Conservation (phyloP, 371 early-diverging fungal genomes). For the Zopfochytrium polystomum region DNA sequence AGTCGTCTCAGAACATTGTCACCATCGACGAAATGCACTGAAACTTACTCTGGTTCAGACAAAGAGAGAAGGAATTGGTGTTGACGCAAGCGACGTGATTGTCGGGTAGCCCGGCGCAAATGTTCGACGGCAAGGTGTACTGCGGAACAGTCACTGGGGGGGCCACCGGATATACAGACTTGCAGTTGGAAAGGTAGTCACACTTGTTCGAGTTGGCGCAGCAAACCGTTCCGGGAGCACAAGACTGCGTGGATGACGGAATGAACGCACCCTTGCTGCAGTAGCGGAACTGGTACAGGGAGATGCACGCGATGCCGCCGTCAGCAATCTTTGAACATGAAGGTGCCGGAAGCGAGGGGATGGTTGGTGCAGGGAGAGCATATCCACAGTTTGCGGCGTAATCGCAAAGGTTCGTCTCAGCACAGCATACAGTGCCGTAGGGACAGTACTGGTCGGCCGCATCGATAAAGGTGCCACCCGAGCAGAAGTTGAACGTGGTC, state of each 20-base stretch:
- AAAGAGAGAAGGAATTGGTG: slow-evolving; percentile 1
- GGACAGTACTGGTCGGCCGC: slow-evolving; percentile 13
- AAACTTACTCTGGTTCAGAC: slow-evolving; percentile 9
- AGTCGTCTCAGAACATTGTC: too few relatives aligned
- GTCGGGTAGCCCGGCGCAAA: slow-evolving; percentile 10
- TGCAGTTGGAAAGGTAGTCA: slow-evolving; percentile 18
- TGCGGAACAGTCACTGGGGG: neutral
- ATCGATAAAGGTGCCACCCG: slow-evolving; percentile 4
- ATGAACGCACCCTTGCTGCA: neutral
- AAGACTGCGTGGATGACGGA: slow-evolving; percentile 5
- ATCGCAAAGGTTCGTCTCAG: slow-evolving; percentile 25
- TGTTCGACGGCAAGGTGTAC: neutral
- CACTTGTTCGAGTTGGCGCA: slow-evolving; percentile 26
- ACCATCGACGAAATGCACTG: neutral
- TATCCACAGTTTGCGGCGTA: slow-evolving; percentile 8
- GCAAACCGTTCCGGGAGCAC: slow-evolving; percentile 27
- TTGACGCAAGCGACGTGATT: slow-evolving; percentile 7
- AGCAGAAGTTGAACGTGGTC: slow-evolving; percentile 27
- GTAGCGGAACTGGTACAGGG: neutral
- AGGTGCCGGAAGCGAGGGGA: neutral
- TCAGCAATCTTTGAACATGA: neutral
- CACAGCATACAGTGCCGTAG: slow-evolving; percentile 27
- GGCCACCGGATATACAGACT: neutral
- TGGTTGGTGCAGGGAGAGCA: neutral
- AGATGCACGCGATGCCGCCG: neutral